Conservation (phyloP, 2,329 filamentous ascomycete species). For the Stachybotrys chartarum region DNA sequence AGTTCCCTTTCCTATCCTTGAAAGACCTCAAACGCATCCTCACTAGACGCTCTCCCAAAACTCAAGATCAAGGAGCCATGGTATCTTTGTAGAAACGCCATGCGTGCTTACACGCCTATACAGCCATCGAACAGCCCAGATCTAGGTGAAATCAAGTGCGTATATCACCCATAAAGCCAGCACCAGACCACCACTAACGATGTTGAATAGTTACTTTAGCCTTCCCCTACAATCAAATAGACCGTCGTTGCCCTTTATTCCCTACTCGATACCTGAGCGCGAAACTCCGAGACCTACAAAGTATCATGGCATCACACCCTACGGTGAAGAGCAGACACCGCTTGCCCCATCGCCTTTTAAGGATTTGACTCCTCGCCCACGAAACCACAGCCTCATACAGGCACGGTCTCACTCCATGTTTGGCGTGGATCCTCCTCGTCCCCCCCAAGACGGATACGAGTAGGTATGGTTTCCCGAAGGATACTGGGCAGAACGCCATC, state of each 20-base stretch:
- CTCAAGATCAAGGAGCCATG: background rate
- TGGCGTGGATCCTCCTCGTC: slow-evolving; percentile 45
- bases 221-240: slow-evolving; percentile 12
- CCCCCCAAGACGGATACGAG: slow-evolving; percentile 46
- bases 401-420: slow-evolving; percentile 9
- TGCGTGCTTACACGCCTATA: background rate
- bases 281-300: background rate
- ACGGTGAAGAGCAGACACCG: background rate
- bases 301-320: background rate
- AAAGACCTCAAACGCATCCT: too few species aligned
- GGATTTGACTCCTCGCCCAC: background rate
- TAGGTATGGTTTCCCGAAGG: slow-evolving; percentile 59
- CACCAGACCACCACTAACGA: background rate
- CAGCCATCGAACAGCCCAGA: slow-evolving; percentile 2
- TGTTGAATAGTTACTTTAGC: slow-evolving; percentile 22
- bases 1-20: too few species aligned
- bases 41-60: background rate
- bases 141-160: slow-evolving; percentile 15
- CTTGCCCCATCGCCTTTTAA: background rate
- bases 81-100: background rate
- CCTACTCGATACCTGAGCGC: slow-evolving; percentile 1
- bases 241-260: slow-evolving; percentile 9
- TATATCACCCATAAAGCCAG: background rate
- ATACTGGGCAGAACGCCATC: slow-evolving; percentile 54
- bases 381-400: background rate